phyloP scores from a whole-genome alignment of 1,284 basidiomycete species.

The Ceratobasidium sp. region DNA sequence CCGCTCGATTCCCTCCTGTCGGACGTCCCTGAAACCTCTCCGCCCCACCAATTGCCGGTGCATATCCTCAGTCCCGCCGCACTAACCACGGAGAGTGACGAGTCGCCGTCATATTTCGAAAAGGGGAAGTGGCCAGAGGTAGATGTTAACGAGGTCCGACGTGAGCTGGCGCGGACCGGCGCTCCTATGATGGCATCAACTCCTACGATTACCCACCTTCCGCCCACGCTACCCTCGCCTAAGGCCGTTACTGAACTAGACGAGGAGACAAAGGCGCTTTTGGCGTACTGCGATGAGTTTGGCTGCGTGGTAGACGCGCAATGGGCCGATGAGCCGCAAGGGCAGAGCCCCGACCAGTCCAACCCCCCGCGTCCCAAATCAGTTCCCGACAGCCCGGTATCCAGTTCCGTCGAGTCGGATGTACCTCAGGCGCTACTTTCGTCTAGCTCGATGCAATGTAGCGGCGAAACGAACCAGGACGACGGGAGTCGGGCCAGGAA shows the following conservation, averaged over 20 bases:
- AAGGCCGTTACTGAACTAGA: not conserved
- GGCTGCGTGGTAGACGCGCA: not conserved
- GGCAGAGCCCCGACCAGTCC: constrained; percentile 1
- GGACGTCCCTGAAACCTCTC: too few relatives aligned
- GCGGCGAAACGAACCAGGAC: too few relatives aligned
- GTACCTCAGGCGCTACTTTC: too few relatives aligned
- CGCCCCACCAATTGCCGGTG: too few relatives aligned
- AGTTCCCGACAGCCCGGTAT: not conserved
- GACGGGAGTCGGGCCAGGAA: not conserved
- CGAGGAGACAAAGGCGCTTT: not conserved
- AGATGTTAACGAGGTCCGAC: constrained; percentile 7
- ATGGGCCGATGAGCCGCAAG: not conserved
- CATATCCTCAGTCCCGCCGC: too few relatives aligned
- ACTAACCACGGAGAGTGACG: not conserved
- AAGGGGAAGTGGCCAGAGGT: constrained; percentile 8
- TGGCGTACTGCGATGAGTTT: not conserved
- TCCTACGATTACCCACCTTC: not conserved
- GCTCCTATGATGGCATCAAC: not conserved
- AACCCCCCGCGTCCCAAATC: not conserved
- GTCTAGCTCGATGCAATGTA: too few relatives aligned
- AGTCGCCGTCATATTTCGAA: not conserved
- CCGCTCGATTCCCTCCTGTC: too few relatives aligned
- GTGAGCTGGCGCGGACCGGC: not conserved
- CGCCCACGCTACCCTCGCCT: not conserved
- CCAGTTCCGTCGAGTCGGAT: too few relatives aligned